Base-by-base conservation (phyloP, 1,139 yeast species). In the Protomyces pachydermus region DNA sequence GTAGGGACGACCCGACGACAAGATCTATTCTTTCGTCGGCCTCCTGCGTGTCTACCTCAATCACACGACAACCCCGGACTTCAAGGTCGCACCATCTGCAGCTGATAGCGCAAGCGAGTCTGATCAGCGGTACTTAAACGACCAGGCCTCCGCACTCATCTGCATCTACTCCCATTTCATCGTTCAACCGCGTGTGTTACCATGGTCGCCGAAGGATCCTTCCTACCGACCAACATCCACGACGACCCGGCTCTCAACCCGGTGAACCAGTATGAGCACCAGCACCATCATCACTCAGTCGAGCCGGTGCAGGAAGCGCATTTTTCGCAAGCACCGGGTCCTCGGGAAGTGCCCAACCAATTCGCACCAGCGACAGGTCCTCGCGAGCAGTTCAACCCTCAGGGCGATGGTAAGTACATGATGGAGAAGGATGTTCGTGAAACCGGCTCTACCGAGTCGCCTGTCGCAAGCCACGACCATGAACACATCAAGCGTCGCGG, bases 161-260 rank as follows among this genome's bases (percentile, higher is more conserved):
- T 28, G 8, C 32, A 8, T 28, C 32, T 6, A 28, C 32, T 28
- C 8, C 32, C 32, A 28, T 6, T 28, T 28, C 8, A 28, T 28
- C 32, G 32, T 28, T 28, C 32, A 28, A 28, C 32, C 32, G 32
- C 42, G n/a, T 16, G 42, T 38, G 16, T 18, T 3, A 42, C 48
- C 25, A 42, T 42, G 48, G 48, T 42, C 48, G 48, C 25, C 8
- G 25, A 42, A 18, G 48, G 48, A 12, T 58, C 62, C 18, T 52
- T 58, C 52, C 48, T 58, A 52, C 62, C 62, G 16, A 58, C 53
- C n/a, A 55, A 58, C 35, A 39, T 20, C 18, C 56, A 51, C 18
- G 18, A 42, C 25, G 62, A 58, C 23, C 62, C 62, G 23, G 62
- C 62, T 12, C 56, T 58, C 52, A 28, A 52, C 16, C 62, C 62